A percentile compares a stretch with the other conserved stretches of the same genome.
Evolutionary conservation across 495 filamentous ascomycete genomes (phyloP).

Genomic region (Xylaria longipes): DNA sequence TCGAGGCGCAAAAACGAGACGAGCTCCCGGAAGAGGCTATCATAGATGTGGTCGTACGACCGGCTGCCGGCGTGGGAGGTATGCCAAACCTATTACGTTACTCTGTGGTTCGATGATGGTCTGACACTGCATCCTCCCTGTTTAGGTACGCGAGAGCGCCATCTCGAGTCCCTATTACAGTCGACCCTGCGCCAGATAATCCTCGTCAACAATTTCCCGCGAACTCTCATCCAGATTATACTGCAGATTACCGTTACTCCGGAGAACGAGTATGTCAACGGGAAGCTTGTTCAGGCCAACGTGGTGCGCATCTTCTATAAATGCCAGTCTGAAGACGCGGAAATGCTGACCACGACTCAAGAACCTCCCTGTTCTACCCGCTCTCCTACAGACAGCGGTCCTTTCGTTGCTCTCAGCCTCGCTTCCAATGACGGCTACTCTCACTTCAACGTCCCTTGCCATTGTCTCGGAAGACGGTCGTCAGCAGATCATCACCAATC

Average conservation of each 20-base stretch:
- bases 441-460: constrained; percentile 68
- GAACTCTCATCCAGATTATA: constrained; percentile 69
- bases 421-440: constrained; percentile 73
- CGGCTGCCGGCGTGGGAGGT: constrained; percentile 84
- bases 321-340: background rate
- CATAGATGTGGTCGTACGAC: constrained; percentile 88
- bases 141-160: constrained; percentile 70
- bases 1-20: constrained; percentile 86
- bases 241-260: constrained; percentile 67
- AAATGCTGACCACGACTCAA: constrained; percentile 40
- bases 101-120: constrained; percentile 42
- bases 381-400: constrained; percentile 73
- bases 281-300: constrained; percentile 56
- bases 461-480: constrained; percentile 57
- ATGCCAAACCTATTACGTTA: constrained; percentile 33
- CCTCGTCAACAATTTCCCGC: constrained; percentile 70
- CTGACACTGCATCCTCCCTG: constrained; percentile 46
- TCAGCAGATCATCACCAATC: constrained; percentile 57
- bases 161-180: constrained; percentile 73
- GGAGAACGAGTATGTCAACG: constrained; percentile 60
- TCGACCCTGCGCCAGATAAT: constrained; percentile 72
- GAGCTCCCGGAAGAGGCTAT: constrained; percentile 88
- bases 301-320: constrained; percentile 42
- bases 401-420: constrained; percentile 79
- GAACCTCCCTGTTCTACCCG: constrained; percentile 77